Conservation (phyloP, 352 stramenopile species). For the Pythium rhizo-oryzae region DNA sequence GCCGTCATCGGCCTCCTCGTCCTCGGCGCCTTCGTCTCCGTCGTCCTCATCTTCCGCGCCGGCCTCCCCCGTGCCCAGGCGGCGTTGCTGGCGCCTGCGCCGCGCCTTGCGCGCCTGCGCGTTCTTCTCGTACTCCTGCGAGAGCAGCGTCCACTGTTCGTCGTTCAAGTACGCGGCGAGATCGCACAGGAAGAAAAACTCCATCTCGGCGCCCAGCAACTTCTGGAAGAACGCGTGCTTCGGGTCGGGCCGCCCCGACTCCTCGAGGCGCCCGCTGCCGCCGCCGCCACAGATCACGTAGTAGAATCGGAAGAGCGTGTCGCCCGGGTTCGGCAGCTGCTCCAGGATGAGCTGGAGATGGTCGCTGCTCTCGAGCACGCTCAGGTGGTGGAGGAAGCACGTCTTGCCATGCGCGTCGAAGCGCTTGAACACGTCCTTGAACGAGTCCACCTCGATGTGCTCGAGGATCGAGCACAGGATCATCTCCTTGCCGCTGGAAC, state of each 20-base stretch:
- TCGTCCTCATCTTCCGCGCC: conserved; percentile 26
- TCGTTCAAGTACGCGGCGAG: conserved; percentile 58
- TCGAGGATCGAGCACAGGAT: conserved; percentile 69
- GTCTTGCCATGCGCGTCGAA: conserved; percentile 63
- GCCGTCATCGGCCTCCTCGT: conserved; percentile 18
- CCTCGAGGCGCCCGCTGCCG: conserved; percentile 23
- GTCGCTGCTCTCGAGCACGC: conserved; percentile 50
- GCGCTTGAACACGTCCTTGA: conserved; percentile 65
- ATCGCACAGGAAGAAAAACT: conserved; percentile 76
- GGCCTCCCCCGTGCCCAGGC: too few species aligned
- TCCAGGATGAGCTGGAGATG: conserved; percentile 59
- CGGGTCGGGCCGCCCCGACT: conserved; percentile 15
- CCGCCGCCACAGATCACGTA: conserved; percentile 43
- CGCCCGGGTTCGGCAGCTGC: conserved; percentile 52
- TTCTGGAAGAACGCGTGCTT: conserved; percentile 69
- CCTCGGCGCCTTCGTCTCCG: conserved; percentile 7
- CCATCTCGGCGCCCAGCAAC: conserved; percentile 57
- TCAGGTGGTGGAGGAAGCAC: conserved; percentile 67
- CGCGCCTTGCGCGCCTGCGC: conserved; percentile 39
- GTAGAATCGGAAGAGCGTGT: conserved; percentile 69
- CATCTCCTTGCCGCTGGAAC: conserved; percentile 75
- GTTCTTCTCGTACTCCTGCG: conserved; percentile 67
- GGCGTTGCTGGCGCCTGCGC: conserved; percentile 10
- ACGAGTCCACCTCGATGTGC: conserved; percentile 64
- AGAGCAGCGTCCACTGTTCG: conserved; percentile 65